Evolutionary conservation across 768 basidiomycete genomes (phyloP).

Genomic region (Trametes cubensis): DNA sequence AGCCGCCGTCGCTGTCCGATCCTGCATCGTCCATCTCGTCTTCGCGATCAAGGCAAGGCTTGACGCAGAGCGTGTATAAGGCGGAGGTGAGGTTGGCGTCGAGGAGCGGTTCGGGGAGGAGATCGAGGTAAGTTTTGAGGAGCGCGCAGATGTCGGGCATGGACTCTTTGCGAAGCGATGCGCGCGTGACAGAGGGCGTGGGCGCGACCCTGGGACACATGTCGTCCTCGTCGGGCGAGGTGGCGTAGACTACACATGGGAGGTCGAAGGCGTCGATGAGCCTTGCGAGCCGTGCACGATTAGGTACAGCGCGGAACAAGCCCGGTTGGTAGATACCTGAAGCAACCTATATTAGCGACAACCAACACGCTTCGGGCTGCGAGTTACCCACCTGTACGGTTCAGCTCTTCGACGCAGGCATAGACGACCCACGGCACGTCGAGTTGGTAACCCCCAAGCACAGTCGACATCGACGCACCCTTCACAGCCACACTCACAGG

Average conservation of each 20-base stretch:
- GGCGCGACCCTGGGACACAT: conserved; percentile 4
- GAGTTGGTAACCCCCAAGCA: conserved; percentile 42
- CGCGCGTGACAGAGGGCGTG: conserved; percentile 29
- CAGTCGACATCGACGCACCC: conserved; percentile 37
- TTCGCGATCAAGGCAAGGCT: conserved; percentile 43
- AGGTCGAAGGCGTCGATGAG: conserved; percentile 44
- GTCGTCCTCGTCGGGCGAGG: conserved; percentile 9
- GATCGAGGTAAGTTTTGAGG: conserved; percentile 49
- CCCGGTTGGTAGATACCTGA: conserved; percentile 47
- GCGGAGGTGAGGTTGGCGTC: conserved; percentile 44
- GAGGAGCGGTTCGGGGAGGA: conserved; percentile 50
- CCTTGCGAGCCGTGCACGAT: conserved; percentile 42
- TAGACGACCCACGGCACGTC: conserved; percentile 43
- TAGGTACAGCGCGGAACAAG: conserved; percentile 47
- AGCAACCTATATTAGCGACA: not conserved
- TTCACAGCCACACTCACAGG: conserved; percentile 39
- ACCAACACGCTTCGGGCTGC: not conserved
- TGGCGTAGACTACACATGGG: conserved; percentile 7
- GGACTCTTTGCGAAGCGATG: conserved; percentile 37
- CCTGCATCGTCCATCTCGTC: conserved; percentile 27
- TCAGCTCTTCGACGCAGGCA: conserved; percentile 49
- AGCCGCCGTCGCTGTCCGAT: conserved; percentile 7
- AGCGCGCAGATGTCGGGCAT: conserved; percentile 50
- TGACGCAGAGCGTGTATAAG: conserved; percentile 44
- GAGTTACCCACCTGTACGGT: conserved; percentile 41